Percentiles rank a stretch among this genome's conserved stretches.
These are phyloP conservation scores for Suaeda aralocaspica DNA, from an alignment of 148 eudicot genomes.

Conservation along the genomic window DNA sequence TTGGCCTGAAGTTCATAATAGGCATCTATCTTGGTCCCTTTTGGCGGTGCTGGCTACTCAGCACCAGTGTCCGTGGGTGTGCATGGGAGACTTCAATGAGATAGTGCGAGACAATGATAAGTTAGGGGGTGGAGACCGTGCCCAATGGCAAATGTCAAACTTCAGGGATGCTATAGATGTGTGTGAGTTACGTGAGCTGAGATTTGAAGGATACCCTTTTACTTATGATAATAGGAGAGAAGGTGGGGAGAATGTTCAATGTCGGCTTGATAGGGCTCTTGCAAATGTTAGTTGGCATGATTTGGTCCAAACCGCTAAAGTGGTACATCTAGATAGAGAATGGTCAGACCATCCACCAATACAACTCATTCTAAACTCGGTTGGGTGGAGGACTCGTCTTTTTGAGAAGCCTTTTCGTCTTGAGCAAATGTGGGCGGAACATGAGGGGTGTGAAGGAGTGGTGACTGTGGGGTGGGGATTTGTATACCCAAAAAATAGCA, in stretches of 20 bases:
- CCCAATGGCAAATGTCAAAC: background rate
- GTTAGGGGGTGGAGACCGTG: background rate
- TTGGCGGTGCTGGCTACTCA: background rate
- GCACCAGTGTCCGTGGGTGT: background rate
- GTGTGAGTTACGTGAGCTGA: background rate
- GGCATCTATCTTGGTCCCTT: background rate
- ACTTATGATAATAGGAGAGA: background rate
- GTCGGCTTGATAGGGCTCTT: background rate
- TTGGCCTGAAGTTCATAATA: background rate
- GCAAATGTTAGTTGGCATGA: background rate
- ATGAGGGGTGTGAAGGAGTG: background rate
- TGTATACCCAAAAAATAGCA: too few relatives aligned
- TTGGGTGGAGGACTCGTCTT: too few relatives aligned
- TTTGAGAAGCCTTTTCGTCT: background rate
- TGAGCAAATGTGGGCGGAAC: background rate
- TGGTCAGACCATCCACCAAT: slow-evolving; percentile 7
- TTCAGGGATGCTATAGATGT: background rate
- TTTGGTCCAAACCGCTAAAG: background rate
- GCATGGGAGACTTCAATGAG: slow-evolving; percentile 1
- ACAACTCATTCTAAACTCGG: background rate
- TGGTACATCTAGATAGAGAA: background rate
- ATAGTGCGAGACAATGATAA: background rate
- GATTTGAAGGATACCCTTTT: background rate
- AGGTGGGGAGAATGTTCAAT: background rate
- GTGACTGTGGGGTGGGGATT: too few relatives aligned